Percentiles rank a stretch among this genome's conserved stretches.
Conservation (phyloP, 2,329 filamentous ascomycete species). For the Colletotrichum viniferum region DNA sequence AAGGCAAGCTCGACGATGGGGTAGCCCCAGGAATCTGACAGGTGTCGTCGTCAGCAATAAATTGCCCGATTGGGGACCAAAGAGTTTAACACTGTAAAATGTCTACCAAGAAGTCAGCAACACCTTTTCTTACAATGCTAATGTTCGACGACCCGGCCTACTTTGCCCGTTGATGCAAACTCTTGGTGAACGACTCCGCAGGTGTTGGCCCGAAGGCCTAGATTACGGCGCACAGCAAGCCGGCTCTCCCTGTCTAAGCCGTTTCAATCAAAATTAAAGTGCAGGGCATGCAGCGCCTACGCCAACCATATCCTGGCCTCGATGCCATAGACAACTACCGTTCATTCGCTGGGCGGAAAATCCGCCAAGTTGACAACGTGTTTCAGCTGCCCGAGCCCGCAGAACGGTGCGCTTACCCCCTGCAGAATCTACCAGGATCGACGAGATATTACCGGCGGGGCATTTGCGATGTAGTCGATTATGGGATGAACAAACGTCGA, state of each 20-base stretch:
- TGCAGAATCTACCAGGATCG: neutral
- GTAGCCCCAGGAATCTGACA: neutral
- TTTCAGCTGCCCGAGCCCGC: slow-evolving; percentile 1
- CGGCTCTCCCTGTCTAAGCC: neutral
- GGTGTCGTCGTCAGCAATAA: neutral
- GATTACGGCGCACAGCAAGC: neutral
- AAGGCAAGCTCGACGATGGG: neutral
- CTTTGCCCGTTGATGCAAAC: slow-evolving; percentile 5
- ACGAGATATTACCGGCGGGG: neutral
- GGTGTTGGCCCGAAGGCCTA: neutral
- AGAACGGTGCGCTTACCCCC: neutral
- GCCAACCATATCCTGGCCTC: neutral
- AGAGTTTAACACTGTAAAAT: neutral
- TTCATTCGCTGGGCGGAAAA: neutral
- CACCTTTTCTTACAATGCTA: neutral
- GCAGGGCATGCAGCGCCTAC: neutral
- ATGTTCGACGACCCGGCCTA: neutral
- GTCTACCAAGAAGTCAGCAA: neutral
- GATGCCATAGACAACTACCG: neutral
- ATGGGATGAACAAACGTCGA: neutral
- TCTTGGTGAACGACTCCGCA: neutral
- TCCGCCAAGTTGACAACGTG: neutral
- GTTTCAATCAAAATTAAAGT: slow-evolving; percentile 14
- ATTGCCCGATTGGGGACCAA: neutral
- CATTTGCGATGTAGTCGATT: neutral